These are phyloP conservation scores for Ceratocystis albifundus DNA, from an alignment of 2,329 filamentous ascomycete species.

Conservation along the genomic window DNA sequence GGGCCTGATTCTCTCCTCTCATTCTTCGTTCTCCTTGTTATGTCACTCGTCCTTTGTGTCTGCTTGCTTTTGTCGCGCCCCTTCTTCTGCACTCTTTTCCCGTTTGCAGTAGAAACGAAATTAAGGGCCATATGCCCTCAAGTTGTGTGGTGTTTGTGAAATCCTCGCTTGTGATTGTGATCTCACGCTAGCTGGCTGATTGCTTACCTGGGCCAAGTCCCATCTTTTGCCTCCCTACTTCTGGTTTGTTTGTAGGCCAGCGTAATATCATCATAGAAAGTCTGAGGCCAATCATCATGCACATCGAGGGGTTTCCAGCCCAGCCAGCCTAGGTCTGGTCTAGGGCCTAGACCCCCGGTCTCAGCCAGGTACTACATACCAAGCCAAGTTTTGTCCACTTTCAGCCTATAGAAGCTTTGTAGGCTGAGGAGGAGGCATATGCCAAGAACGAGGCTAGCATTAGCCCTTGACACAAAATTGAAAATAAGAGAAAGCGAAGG, in stretches of 20 bases:
- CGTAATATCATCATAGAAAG: not conserved
- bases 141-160: not conserved
- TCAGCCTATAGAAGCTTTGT: not conserved
- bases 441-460: slow-evolving; percentile 1
- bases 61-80: no score
- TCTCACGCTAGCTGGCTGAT: not conserved
- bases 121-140: not conserved
- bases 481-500: not conserved
- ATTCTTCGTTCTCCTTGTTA: not conserved
- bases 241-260: not conserved
- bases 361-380: not conserved
- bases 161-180: not conserved
- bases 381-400: not conserved
- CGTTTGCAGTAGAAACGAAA: not conserved
- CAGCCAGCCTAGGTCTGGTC: not conserved
- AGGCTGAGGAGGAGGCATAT: slow-evolving; percentile 2
- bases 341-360: not conserved
- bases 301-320: not conserved
- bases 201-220: not conserved
- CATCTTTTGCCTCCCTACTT: not conserved
- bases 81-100: no score
- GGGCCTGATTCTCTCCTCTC: not conserved
- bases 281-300: not conserved
- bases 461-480: not conserved
- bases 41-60: no score